Percentiles rank a stretch among this genome's conserved stretches.
Evolutionary conservation across 768 basidiomycete species (phyloP).

Genomic region (Podaxis sp.): DNA sequence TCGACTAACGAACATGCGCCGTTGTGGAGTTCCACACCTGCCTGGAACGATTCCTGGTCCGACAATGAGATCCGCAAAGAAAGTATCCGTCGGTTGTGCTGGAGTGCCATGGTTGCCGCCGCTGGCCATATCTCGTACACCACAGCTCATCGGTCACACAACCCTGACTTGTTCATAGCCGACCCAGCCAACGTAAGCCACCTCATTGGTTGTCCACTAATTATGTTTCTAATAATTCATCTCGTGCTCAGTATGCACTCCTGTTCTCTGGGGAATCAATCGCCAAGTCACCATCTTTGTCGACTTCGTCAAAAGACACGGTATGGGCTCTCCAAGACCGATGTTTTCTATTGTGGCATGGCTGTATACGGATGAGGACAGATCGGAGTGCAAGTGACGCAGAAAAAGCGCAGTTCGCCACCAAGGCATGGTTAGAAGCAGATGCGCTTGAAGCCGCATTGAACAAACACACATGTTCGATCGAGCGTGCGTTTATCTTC

Average conservation of each 20-base stretch:
- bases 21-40: conserved; percentile 63
- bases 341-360: conserved; percentile 70
- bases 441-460: conserved; percentile 64
- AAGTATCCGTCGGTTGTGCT: conserved; percentile 69
- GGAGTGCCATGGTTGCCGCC: conserved; percentile 65
- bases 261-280: conserved; percentile 75
- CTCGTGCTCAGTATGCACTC: conserved; percentile 54
- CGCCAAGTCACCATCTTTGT: conserved; percentile 31
- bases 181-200: conserved; percentile 66
- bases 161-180: conserved; percentile 53
- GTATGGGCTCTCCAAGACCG: conserved; percentile 77
- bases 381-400: conserved; percentile 37
- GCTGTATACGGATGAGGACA: conserved; percentile 63
- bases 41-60: conserved; percentile 60
- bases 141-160: conserved; percentile 38
- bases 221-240: conserved; percentile 3
- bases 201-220: neutral
- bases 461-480: conserved; percentile 61
- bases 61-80: conserved; percentile 69
- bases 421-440: conserved; percentile 70
- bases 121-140: conserved; percentile 66
- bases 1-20: conserved; percentile 54
- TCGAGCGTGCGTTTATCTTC: conserved; percentile 69
- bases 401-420: conserved; percentile 61
- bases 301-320: conserved; percentile 55